Evolutionary conservation across 768 basidiomycete species (phyloP).

Genomic region (Suillus subaureus): DNA sequence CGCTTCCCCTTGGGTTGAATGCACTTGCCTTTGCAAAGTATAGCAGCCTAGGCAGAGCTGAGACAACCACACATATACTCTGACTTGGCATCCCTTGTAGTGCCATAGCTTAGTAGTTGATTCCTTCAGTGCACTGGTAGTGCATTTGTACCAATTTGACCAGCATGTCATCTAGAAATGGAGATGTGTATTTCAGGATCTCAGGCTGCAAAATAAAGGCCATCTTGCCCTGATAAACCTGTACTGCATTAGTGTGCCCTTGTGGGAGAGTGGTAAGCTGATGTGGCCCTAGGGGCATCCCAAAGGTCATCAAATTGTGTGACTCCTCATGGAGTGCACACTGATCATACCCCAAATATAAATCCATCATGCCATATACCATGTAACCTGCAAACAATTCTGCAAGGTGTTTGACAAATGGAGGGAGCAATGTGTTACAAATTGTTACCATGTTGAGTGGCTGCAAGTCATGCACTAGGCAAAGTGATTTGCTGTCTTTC

Average conservation of each 20-base stretch:
- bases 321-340: conserved; percentile 29
- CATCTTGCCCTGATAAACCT: conserved; percentile 44
- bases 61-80: no score
- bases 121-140: no score
- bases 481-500: conserved; percentile 38
- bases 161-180: conserved; percentile 43
- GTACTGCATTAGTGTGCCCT: conserved; percentile 44
- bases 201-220: conserved; percentile 39
- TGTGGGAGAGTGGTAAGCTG: conserved; percentile 37
- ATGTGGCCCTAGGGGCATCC: conserved; percentile 37
- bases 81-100: no score
- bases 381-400: conserved; percentile 36
- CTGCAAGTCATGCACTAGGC: conserved; percentile 40
- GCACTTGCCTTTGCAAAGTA: no score
- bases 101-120: no score
- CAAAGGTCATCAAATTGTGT: conserved; percentile 43
- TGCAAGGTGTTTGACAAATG: no score
- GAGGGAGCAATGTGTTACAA: no score
- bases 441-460: conserved; percentile 30
- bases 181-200: conserved; percentile 38
- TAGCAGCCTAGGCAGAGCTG: no score
- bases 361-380: conserved; percentile 34
- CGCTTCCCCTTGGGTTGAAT: no score
- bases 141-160: conserved; percentile 34
- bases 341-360: conserved; percentile 42